A percentile compares a stretch with the other conserved stretches of the same genome.
These are phyloP conservation scores for Mycosphaerelloides madeirae DNA, from an alignment of 2,329 filamentous ascomycete species.

Conservation along the genomic window DNA sequence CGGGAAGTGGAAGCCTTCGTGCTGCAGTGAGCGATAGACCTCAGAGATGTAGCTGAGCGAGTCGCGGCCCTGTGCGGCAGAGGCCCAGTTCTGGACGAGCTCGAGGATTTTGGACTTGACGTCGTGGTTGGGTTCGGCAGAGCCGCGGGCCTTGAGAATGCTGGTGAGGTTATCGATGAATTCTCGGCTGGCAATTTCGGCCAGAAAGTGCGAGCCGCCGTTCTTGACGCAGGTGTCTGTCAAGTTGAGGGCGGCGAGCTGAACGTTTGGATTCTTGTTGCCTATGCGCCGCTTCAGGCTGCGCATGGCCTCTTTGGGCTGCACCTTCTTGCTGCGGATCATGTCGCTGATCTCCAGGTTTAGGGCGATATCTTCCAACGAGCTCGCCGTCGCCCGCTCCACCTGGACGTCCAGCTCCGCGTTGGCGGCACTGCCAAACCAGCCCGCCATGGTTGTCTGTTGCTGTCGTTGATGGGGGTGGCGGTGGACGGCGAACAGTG, in stretches of 20 bases:
- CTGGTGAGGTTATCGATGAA: conserved; percentile 98
- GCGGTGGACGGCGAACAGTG: background rate
- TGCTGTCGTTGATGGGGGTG: background rate
- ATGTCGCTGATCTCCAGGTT: conserved; percentile 98
- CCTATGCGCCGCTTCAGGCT: conserved; percentile 89
- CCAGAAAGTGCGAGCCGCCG: conserved; percentile 88
- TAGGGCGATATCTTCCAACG: conserved; percentile 94
- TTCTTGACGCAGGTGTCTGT: conserved; percentile 99
- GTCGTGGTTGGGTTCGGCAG: conserved; percentile 71
- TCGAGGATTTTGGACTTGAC: conserved; percentile 89
- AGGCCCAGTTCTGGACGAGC: conserved; percentile 88
- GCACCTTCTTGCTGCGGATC: conserved; percentile 94
- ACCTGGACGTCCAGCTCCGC: conserved; percentile 95
- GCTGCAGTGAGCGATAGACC: conserved; percentile 75
- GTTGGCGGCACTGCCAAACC: conserved; percentile 79
- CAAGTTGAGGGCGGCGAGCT: conserved; percentile 90
- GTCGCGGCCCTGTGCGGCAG: conserved; percentile 76
- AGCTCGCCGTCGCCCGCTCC: conserved; percentile 89
- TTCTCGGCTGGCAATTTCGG: conserved; percentile 91
- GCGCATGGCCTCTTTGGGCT: conserved; percentile 96
- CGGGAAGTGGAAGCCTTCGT: conserved; percentile 83
- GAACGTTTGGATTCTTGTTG: conserved; percentile 96
- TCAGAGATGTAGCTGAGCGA: conserved; percentile 83
- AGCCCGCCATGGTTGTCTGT: conserved; percentile 73
- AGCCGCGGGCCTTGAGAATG: conserved; percentile 73